These are phyloP conservation scores for Pseudozyma sp. DNA, from an alignment of 1,284 basidiomycete genomes.

Conservation along the genomic window DNA sequence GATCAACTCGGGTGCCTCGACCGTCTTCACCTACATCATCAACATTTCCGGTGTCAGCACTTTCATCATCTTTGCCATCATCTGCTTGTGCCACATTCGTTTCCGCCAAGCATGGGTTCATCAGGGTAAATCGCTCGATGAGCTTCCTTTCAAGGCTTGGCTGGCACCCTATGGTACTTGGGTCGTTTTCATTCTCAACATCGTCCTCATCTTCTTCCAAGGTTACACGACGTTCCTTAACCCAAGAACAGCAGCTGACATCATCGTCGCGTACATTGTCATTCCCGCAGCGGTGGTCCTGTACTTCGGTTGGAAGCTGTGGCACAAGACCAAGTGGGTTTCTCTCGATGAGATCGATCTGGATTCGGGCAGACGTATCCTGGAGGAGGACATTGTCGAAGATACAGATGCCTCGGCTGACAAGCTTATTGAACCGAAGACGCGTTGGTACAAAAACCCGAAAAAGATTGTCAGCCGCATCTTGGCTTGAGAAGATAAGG, in stretches of 20 bases:
- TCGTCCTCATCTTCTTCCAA: slow-evolving; percentile 53
- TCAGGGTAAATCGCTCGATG: slow-evolving; percentile 38
- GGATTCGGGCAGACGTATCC: slow-evolving; percentile 31
- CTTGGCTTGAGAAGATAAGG: slow-evolving; percentile 5
- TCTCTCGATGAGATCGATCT: slow-evolving; percentile 40
- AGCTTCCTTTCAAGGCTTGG: slow-evolving; percentile 47
- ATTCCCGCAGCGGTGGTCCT: slow-evolving; percentile 80
- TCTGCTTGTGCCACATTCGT: slow-evolving; percentile 49
- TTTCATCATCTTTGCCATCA: slow-evolving; percentile 51
- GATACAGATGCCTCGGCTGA: background rate
- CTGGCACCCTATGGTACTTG: slow-evolving; percentile 39
- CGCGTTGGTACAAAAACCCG: slow-evolving; percentile 30
- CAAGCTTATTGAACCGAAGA: background rate
- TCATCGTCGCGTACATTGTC: slow-evolving; percentile 83
- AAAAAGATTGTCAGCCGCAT: slow-evolving; percentile 27
- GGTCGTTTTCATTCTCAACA: slow-evolving; percentile 37
- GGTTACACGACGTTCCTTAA: slow-evolving; percentile 49
- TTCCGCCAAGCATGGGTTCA: slow-evolving; percentile 50
- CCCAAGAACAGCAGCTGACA: slow-evolving; percentile 73
- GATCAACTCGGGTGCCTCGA: slow-evolving; percentile 32
- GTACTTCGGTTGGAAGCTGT: slow-evolving; percentile 75
- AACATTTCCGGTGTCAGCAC: slow-evolving; percentile 48
- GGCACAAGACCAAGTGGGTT: slow-evolving; percentile 70
- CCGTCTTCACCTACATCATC: slow-evolving; percentile 52
- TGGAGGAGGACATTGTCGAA: slow-evolving; percentile 19